phyloP scores from a whole-genome alignment of 208 protist species.

The Spongospora subterranea region DNA sequence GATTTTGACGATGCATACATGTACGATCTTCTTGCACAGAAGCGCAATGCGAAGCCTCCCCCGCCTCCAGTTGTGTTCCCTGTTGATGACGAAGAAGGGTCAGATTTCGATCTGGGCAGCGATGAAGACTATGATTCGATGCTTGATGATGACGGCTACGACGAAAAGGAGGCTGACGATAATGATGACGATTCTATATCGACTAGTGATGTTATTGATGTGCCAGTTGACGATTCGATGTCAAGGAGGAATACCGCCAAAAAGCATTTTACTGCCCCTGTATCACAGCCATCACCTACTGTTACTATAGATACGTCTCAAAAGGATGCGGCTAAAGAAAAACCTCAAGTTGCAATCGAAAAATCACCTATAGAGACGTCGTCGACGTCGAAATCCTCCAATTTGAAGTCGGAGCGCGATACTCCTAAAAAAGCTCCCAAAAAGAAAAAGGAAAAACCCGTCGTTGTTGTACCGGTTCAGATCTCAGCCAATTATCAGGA shows the following conservation, averaged over 20 bases:
- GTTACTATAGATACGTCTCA: background rate
- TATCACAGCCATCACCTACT: background rate
- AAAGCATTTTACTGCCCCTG: background rate
- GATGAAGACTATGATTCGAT: slow-evolving; percentile 12
- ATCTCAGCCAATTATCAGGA: slow-evolving; percentile 53
- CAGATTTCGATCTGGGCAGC: background rate
- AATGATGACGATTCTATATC: slow-evolving; percentile 16
- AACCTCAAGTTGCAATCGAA: background rate
- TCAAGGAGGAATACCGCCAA: background rate
- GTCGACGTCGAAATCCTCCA: background rate
- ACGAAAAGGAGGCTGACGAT: background rate
- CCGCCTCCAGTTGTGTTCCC: slow-evolving; percentile 7
- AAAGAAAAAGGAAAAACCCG: slow-evolving; percentile 1
- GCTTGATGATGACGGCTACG: background rate
- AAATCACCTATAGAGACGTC: background rate
- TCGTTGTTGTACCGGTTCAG: slow-evolving; percentile 31
- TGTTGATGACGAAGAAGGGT: background rate
- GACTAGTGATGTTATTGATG: background rate
- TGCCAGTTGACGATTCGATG: background rate
- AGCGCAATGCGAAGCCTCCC: slow-evolving; percentile 34
- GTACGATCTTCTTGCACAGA: slow-evolving; percentile 18
- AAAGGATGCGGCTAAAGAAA: slow-evolving; percentile 10
- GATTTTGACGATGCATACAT: slow-evolving; percentile 48
- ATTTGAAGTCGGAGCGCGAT: background rate
- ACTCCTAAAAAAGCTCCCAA: slow-evolving; percentile 29